Evolutionary conservation across 1,284 basidiomycete genomes (phyloP).

Genomic region (Coriolopsis trogii): DNA sequence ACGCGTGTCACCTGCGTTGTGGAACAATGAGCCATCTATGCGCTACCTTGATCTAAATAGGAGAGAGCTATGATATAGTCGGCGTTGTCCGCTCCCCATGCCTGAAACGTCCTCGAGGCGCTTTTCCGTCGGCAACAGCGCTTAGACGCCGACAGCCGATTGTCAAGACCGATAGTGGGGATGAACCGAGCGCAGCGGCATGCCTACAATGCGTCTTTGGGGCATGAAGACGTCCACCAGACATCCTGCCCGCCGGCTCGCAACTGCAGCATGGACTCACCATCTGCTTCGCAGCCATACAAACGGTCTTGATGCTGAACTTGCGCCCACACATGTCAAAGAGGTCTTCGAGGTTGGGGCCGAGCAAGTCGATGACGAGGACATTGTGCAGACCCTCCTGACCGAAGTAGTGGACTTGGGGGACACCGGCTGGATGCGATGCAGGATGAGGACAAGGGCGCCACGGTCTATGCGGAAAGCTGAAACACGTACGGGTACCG

Average conservation of each 20-base stretch:
- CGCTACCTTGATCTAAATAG: too few species aligned
- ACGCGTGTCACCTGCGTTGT: constrained; percentile 95
- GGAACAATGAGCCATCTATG: constrained; percentile 3
- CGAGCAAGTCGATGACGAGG: constrained; percentile 95
- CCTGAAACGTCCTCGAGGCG: constrained; percentile 14
- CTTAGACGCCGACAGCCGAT: constrained; percentile 18
- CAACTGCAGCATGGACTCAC: constrained; percentile 46
- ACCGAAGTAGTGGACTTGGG: constrained; percentile 98
- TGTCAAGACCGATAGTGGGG: constrained; percentile 10
- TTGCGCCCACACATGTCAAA: constrained; percentile 99
- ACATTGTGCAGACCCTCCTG: constrained; percentile 98
- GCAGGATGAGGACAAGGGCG: background rate
- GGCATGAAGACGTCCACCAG: constrained; percentile 2
- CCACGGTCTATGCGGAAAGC: constrained; percentile 1
- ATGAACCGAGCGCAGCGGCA: constrained; percentile 12
- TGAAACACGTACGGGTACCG: constrained; percentile 79
- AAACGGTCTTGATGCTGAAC: constrained; percentile 96
- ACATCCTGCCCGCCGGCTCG: background rate
- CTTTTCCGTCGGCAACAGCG: constrained; percentile 8
- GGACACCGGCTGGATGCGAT: constrained; percentile 76
- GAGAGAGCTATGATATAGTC: too few species aligned
- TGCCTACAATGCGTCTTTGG: constrained; percentile 6
- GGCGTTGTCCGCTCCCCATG: background rate
- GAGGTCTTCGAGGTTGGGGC: constrained; percentile 94
- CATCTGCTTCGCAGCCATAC: constrained; percentile 99